Conservation (phyloP, 2,329 filamentous ascomycete genomes). For the Boeremia lycopersici region DNA sequence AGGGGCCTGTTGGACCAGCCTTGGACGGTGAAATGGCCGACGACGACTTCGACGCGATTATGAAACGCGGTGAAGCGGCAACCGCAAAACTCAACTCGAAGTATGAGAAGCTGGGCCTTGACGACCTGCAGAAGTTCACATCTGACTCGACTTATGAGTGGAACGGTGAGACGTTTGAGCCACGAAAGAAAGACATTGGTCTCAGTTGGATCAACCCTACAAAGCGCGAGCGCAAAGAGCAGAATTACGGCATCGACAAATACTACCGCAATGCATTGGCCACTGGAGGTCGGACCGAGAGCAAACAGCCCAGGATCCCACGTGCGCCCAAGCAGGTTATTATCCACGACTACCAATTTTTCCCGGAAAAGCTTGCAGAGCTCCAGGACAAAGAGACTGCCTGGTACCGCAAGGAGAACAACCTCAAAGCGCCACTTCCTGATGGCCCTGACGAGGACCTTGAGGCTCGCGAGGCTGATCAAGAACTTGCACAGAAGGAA, state of each 20-base stretch:
- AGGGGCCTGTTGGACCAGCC: slow-evolving; percentile 67
- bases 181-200: slow-evolving; percentile 81
- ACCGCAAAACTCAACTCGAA: slow-evolving; percentile 90
- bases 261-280: slow-evolving; percentile 94
- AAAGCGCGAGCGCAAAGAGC: slow-evolving; percentile 97
- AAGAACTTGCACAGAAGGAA: slow-evolving; percentile 84
- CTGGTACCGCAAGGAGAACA: slow-evolving; percentile 93
- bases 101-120: slow-evolving; percentile 95
- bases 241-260: slow-evolving; percentile 98
- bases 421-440: slow-evolving; percentile 87
- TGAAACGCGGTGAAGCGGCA: slow-evolving; percentile 83
- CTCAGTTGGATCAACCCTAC: slow-evolving; percentile 97
- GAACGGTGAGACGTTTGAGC: slow-evolving; percentile 96
- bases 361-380: slow-evolving; percentile 80
- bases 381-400: slow-evolving; percentile 97
- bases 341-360: slow-evolving; percentile 98
- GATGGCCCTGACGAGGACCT: slow-evolving; percentile 89
- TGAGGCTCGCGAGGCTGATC: slow-evolving; percentile 84
- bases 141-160: slow-evolving; percentile 98
- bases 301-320: slow-evolving; percentile 93
- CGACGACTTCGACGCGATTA: slow-evolving; percentile 87
- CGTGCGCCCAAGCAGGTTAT: slow-evolving; percentile 89
- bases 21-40: slow-evolving; percentile 72
- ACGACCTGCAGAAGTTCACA: slow-evolving; percentile 96
- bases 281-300: slow-evolving; percentile 76